Evolutionary conservation across 305 asterid species (phyloP), one percentile per base, ranked within the genome.

Genomic region (Fraxinus latifolia): DNA sequence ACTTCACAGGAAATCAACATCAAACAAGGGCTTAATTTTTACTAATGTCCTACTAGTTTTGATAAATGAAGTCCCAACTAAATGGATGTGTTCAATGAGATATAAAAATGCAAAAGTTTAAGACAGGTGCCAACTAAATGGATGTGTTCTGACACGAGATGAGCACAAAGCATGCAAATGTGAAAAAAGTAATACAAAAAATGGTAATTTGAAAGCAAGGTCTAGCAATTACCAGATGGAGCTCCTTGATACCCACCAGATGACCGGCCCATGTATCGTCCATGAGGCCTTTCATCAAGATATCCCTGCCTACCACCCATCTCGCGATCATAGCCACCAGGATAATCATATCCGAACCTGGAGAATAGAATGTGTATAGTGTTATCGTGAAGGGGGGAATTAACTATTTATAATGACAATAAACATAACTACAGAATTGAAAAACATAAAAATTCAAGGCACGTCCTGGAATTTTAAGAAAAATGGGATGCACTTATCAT

Each of bases 241-340:
- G 85, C 91, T 79, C 97, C 97, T 83, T 91, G 97, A 85, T 88
- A 91, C 84, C 96, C 96, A 85, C 94, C 96, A 81, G 90, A 80
- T 42, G 91, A 76, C 36, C 97, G 94, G 60, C 98, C 97, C 90
- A 88, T 83, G 77, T 84, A 83, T 84, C 97, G 92, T 82, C 99
- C 97, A 87, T 87, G 97, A 86, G 90, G 92, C 86, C 97, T 93
- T 80, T 96, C 99, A 84, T 94, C 97, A 72, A 90, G 92, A 92
- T 91, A 92, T 77, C 92, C 93, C 79, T 87, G 92, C 89, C 98
- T 92, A 33, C 91, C 90, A 78, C 95, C 98, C 88, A 90, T 88
- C 71, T 94, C 99, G 81, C 97, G 98, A 36, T 94, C 97, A 87
- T 89, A 90, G 33, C 98, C 99, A 72, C 93, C 94, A 82, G 92